These are phyloP conservation scores for Teunomyces stri DNA, from an alignment of 805 yeast species.

Conservation along the genomic window DNA sequence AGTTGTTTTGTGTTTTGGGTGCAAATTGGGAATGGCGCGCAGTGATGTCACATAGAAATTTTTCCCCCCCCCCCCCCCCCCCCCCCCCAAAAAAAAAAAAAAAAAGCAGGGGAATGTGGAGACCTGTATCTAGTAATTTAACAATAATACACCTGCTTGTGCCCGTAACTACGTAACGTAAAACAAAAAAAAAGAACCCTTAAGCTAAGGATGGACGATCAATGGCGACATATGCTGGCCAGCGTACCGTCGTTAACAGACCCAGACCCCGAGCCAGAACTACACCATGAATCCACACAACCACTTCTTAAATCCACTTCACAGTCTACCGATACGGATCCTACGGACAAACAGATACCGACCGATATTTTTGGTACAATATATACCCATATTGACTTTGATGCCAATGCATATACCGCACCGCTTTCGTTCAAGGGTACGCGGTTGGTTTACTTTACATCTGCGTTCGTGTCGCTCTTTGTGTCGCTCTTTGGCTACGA, in stretches of 20 bases:
- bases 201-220: not conserved
- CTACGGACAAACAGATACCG: not conserved
- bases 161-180: not conserved
- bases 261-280: not conserved
- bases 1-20: not conserved
- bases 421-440: slow-evolving; percentile 37
- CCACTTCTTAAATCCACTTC: no score
- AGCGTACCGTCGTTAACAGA: not conserved
- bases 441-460: slow-evolving; percentile 40
- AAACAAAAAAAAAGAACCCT: not conserved
- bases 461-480: slow-evolving; percentile 44
- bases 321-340: not conserved
- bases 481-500: slow-evolving; percentile 42
- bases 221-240: not conserved
- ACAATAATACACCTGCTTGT: not conserved
- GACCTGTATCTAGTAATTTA: slow-evolving; percentile 1
- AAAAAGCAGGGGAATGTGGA: no score
- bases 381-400: slow-evolving; percentile 37
- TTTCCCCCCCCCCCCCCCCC: not conserved
- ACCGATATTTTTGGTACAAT: slow-evolving; percentile 32
- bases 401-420: slow-evolving; percentile 31
- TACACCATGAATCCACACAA: not conserved
- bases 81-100: not conserved
- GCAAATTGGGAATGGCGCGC: not conserved
- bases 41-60: not conserved